Conservation (phyloP, 208 protist species). For the Herpetomonas tarakana region DNA sequence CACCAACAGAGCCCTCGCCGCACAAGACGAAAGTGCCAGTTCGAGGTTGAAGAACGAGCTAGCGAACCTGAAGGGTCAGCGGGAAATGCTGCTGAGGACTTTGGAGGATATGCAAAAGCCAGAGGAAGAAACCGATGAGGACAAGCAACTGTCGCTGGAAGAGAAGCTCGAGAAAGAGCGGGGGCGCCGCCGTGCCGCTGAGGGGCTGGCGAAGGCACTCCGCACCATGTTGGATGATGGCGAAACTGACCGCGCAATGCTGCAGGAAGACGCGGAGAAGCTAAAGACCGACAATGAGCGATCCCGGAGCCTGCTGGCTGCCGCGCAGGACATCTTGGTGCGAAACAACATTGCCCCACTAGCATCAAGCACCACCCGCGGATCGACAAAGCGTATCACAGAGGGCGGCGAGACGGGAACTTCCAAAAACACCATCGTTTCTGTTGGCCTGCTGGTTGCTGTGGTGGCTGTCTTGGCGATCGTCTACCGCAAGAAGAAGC, state of each 20-base stretch:
- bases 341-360: not conserved
- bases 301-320: conserved; percentile 12
- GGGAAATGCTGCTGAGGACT: conserved; percentile 9
- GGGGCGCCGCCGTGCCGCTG: conserved; percentile 11
- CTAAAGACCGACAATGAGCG: conserved; percentile 14
- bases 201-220: conserved; percentile 11
- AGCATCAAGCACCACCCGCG: conserved; percentile 3
- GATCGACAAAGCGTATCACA: not conserved
- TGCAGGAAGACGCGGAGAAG: conserved; percentile 11
- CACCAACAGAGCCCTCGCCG: conserved; percentile 3
- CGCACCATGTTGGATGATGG: conserved; percentile 9
- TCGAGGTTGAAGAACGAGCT: conserved; percentile 9
- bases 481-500: too few species aligned
- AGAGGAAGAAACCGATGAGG: conserved; percentile 3
- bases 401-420: not conserved
- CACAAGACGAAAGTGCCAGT: not conserved
- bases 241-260: conserved; percentile 2
- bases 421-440: not conserved
- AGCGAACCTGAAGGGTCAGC: conserved; percentile 5
- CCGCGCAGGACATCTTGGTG: conserved; percentile 18
- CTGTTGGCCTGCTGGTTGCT: conserved; percentile 4
- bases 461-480: not conserved
- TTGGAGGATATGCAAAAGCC: conserved; percentile 5
- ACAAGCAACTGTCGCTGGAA: not conserved
- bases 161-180: conserved; percentile 9